Evolutionary conservation across 2,329 filamentous ascomycete genomes (phyloP).

Genomic region (Thielaviopsis musarum): DNA sequence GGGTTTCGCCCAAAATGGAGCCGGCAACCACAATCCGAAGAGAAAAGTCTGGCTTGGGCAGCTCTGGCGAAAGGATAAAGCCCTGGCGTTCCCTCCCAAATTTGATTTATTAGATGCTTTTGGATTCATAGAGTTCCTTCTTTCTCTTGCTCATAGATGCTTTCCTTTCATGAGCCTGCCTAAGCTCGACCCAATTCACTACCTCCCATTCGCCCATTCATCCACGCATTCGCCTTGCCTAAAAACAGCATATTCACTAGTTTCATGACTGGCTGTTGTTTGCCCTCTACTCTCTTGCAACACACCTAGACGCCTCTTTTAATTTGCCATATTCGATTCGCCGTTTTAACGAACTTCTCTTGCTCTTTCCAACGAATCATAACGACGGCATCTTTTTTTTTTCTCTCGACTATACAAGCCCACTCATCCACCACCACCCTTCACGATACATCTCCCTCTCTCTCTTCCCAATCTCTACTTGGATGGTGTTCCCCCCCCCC

Average conservation of each 20-base stretch:
- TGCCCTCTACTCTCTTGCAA: neutral
- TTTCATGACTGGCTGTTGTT: neutral
- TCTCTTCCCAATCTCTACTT: no score
- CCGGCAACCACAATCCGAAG: neutral
- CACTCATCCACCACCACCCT: no score
- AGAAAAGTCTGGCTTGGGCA: neutral
- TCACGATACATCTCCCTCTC: no score
- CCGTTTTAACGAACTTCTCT: neutral
- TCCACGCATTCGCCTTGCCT: neutral
- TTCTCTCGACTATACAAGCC: no score
- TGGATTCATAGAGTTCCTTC: neutral
- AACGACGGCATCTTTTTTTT: neutral
- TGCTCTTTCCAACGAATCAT: neutral
- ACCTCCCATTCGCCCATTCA: neutral
- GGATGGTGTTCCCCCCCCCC: no score
- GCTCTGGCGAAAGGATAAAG: neutral
- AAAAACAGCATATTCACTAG: neutral
- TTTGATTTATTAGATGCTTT: neutral
- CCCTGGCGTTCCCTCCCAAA: neutral
- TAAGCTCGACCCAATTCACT: neutral
- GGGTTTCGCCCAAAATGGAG: neutral
- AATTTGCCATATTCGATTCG: neutral
- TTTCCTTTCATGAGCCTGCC: neutral
- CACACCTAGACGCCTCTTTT: neutral
- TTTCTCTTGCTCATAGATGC: neutral